phyloP scores from a whole-genome alignment of 2,329 filamentous ascomycete species.

The Apiospora sp. region DNA sequence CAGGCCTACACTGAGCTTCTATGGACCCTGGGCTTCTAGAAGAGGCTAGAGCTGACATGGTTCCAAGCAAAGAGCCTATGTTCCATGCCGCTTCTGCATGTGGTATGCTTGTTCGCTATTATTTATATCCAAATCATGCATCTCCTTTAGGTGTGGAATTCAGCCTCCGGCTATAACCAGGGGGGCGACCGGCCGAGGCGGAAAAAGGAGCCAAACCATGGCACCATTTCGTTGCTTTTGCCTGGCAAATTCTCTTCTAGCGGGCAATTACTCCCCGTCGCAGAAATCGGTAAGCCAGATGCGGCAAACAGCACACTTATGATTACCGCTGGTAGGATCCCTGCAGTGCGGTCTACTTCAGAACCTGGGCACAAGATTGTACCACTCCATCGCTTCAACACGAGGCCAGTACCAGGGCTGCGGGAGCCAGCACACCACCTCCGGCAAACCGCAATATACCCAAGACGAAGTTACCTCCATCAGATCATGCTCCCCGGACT shows the following conservation, averaged over 20 bases:
- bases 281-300: not conserved
- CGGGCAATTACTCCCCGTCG: not conserved
- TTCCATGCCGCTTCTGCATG: not conserved
- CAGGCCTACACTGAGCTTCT: not conserved
- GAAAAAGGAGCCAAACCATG: not conserved
- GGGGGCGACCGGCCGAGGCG: not conserved
- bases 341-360: not conserved
- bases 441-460: not conserved
- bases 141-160: not conserved
- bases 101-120: not conserved
- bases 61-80: not conserved
- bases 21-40: not conserved
- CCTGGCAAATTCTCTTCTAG: not conserved
- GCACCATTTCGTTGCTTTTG: constrained; percentile 7
- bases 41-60: not conserved
- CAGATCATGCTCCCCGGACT: not conserved
- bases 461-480: not conserved
- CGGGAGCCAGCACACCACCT: not conserved
- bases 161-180: not conserved
- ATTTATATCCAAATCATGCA: not conserved
- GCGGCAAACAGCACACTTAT: constrained; percentile 3
- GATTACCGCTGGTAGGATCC: not conserved
- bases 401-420: not conserved
- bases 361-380: not conserved
- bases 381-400: not conserved